These are phyloP conservation scores for Teratosphaeria zuluensis DNA, from an alignment of 2,329 filamentous ascomycete genomes.

Conservation along the genomic window DNA sequence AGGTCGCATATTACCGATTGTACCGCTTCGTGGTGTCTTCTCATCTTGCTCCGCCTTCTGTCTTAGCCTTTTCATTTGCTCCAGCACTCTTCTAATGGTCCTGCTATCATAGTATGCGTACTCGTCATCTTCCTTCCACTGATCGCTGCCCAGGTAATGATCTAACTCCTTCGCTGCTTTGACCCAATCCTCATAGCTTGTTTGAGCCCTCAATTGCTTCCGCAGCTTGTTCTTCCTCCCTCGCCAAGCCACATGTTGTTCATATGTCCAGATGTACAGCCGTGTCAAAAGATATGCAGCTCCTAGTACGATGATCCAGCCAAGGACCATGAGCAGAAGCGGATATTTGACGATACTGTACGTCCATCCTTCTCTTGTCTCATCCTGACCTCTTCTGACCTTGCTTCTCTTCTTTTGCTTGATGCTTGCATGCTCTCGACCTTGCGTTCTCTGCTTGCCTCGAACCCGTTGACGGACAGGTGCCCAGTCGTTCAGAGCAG, in stretches of 20 bases:
- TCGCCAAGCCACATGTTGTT: slow-evolving; percentile 83
- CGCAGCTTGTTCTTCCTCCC: slow-evolving; percentile 66
- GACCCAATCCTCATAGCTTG: slow-evolving; percentile 76
- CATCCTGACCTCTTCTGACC: slow-evolving; percentile 56
- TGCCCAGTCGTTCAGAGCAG: slow-evolving; percentile 91
- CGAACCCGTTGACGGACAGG: slow-evolving; percentile 68
- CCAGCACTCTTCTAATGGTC: slow-evolving; percentile 67
- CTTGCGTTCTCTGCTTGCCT: slow-evolving; percentile 25
- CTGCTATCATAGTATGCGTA: slow-evolving; percentile 78
- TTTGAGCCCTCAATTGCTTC: slow-evolving; percentile 59
- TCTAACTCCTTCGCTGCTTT: slow-evolving; percentile 70
- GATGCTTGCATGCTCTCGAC: slow-evolving; percentile 13
- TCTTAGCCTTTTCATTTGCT: slow-evolving; percentile 61
- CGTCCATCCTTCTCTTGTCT: slow-evolving; percentile 87
- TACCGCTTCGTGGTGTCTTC: slow-evolving; percentile 25
- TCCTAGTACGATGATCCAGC: slow-evolving; percentile 69
- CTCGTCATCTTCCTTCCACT: slow-evolving; percentile 66
- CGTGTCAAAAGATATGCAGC: slow-evolving; percentile 70
- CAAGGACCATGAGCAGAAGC: slow-evolving; percentile 65
- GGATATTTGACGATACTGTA: slow-evolving; percentile 91
- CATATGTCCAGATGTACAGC: slow-evolving; percentile 84
- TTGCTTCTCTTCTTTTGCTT: slow-evolving; percentile 30
- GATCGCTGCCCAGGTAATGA: slow-evolving; percentile 65
- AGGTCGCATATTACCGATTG: slow-evolving; percentile 34
- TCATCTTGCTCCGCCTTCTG: slow-evolving; percentile 47